Percentiles rank a stretch among this genome's conserved stretches.
phyloP scores from a whole-genome alignment of 805 yeast species.

The Brettanomyces nanus region DNA sequence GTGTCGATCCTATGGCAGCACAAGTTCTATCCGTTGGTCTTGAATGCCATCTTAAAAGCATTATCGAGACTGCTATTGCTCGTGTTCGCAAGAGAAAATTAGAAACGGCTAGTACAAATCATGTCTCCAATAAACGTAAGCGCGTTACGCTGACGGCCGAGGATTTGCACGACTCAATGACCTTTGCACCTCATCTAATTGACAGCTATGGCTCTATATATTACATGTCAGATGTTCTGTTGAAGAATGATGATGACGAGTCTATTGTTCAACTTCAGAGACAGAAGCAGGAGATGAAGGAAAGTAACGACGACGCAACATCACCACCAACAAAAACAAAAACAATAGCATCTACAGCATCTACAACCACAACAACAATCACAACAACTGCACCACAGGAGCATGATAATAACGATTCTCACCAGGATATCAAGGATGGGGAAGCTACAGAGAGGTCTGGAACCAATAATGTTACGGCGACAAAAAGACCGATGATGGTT shows the following conservation, averaged over 20 bases:
- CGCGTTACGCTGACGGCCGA: conserved; percentile 48
- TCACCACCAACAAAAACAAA: neutral
- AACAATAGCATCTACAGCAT: neutral
- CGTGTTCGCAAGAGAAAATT: conserved; percentile 47
- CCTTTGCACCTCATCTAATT: conserved; percentile 55
- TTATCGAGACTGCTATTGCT: conserved; percentile 70
- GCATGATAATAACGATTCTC: neutral
- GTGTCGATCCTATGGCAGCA: conserved; percentile 67
- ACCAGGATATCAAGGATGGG: neutral
- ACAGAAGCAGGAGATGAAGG: neutral
- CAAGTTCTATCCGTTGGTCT: conserved; percentile 74
- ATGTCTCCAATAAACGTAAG: conserved; percentile 10
- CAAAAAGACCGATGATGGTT: neutral
- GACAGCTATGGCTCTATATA: conserved; percentile 60
- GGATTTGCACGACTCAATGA: conserved; percentile 58
- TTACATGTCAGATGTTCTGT: conserved; percentile 38
- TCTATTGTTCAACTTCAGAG: conserved; percentile 12
- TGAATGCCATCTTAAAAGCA: conserved; percentile 67
- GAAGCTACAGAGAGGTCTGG: neutral
- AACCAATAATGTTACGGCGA: no score
- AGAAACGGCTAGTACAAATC: conserved; percentile 31
- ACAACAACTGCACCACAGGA: neutral
- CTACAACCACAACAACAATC: neutral
- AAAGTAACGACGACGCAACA: neutral
- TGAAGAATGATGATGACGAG: conserved; percentile 50